Evolutionary conservation across 495 filamentous ascomycete species (phyloP).

Genomic region (Halenospora varia): DNA sequence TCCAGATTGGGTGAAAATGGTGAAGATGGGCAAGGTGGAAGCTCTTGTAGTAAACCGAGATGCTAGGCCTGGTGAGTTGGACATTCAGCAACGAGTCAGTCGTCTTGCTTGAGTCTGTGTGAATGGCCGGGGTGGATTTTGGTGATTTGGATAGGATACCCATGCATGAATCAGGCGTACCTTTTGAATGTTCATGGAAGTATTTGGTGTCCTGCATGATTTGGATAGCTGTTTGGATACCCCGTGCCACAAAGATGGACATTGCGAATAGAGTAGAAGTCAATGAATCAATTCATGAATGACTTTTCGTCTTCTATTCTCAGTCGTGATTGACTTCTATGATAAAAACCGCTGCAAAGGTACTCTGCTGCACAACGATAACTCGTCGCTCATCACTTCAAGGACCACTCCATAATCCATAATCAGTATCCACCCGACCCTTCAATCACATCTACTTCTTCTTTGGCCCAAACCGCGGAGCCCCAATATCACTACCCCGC

Average conservation of each 20-base stretch:
- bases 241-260: not conserved
- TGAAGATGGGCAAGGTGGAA: constrained; percentile 49
- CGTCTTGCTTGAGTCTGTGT: constrained; percentile 9
- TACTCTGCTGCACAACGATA: no score
- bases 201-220: not conserved
- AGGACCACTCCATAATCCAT: not conserved
- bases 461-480: constrained; percentile 65
- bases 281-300: constrained; percentile 2
- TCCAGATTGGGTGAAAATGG: constrained; percentile 57
- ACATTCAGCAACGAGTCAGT: constrained; percentile 40
- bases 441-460: constrained; percentile 16
- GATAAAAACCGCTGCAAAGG: constrained; percentile 8
- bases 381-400: no score
- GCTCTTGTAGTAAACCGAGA: constrained; percentile 53
- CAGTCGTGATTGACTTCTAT: constrained; percentile 9
- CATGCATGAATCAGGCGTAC: not conserved
- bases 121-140: no score
- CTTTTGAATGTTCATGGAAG: not conserved
- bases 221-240: not conserved
- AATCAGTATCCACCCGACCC: no score
- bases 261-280: not conserved
- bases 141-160: constrained; percentile 2
- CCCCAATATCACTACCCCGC: constrained; percentile 70
- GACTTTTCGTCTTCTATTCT: constrained; percentile 1
- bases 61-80: constrained; percentile 35